These are phyloP conservation scores for Kuraishia ogatae DNA, from an alignment of 805 yeast species.

Conservation along the genomic window DNA sequence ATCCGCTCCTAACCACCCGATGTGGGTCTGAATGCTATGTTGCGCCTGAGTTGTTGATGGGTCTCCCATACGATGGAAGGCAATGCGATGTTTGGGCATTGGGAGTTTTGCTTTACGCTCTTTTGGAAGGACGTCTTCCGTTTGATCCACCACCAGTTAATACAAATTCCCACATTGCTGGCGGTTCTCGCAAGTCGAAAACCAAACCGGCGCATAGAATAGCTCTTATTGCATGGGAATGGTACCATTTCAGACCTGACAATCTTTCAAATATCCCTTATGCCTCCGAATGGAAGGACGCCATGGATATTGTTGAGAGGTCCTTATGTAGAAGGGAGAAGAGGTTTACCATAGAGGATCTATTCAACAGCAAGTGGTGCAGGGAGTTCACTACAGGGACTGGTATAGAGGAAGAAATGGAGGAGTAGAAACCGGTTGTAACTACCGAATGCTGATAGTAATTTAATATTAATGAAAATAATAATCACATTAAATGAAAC, in stretches of 20 bases:
- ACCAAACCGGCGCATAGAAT: slow-evolving; percentile 77
- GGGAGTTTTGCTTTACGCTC: slow-evolving; percentile 82
- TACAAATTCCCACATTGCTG: slow-evolving; percentile 23
- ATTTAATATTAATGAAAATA: no score
- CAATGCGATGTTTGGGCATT: slow-evolving; percentile 92
- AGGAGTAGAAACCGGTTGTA: no score
- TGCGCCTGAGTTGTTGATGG: slow-evolving; percentile 88
- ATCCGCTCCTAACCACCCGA: slow-evolving; percentile 68
- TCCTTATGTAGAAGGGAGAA: slow-evolving; percentile 40
- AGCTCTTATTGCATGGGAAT: slow-evolving; percentile 87
- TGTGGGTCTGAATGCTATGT: slow-evolving; percentile 98
- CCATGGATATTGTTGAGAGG: slow-evolving; percentile 40
- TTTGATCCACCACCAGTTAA: slow-evolving; percentile 75
- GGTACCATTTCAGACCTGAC: slow-evolving; percentile 42
- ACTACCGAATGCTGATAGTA: neutral
- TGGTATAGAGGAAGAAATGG: neutral
- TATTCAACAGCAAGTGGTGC: slow-evolving; percentile 27
- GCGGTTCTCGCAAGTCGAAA: slow-evolving; percentile 34
- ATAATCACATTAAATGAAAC: no score
- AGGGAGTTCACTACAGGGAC: neutral
- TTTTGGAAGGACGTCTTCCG: slow-evolving; percentile 82
- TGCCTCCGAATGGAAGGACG: slow-evolving; percentile 28
- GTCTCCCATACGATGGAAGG: slow-evolving; percentile 84
- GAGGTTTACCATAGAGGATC: slow-evolving; percentile 26
- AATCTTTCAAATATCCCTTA: slow-evolving; percentile 13